Evolutionary conservation across 192 early-diverging fungal genomes (phyloP), one percentile per base, ranked within the genome.

Genomic region (Jimgerdemannia flammicorona): DNA sequence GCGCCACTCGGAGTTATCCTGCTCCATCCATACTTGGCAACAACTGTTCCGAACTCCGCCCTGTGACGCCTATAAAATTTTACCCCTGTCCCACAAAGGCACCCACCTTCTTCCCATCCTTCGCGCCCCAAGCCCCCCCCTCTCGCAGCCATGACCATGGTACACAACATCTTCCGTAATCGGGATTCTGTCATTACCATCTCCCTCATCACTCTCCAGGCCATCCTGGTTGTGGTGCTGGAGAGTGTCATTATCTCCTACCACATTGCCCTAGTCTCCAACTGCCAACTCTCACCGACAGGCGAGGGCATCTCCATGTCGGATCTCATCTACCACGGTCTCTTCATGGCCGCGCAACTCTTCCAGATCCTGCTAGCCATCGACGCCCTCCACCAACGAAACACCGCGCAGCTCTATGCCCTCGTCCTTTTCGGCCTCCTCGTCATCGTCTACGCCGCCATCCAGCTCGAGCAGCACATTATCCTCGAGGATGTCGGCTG

Each of bases 401-500:
- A 83, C 67, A 83, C 81, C 64, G 77, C 81, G 10, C 81, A 83
- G 70, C 49, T 83, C 2, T 72, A 65, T 44, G 70, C 77, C 43
- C 43, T 83, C 3, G 44, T 83, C 6, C 41, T 72, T 9, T 83
- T 79, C 65, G 81, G 77, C 40, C 73, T 83, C 3, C 66, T 76
- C 19, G 81, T 83, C 66, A 78, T 83, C 72, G 81, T 77, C 0
- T 83, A 83, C 65, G 81, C 72, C 11, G 81, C 75, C 6, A 83
- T 83, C 67, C 81, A 83, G 66, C 49, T 83, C 3, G 67, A 83
- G 40, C 81, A 83, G 66, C 81, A 83, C 72, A 71, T 83, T 42
- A 83, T 83, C 69, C 63, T 83, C 41, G 81, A 83, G 75, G 10
- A 67, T n/a, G 70, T 74, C 29, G 81, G 78, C 40, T 83, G 80